Evolutionary conservation across 768 basidiomycete species (phyloP).

Genomic region (Leucosporidium creatinivorum): DNA sequence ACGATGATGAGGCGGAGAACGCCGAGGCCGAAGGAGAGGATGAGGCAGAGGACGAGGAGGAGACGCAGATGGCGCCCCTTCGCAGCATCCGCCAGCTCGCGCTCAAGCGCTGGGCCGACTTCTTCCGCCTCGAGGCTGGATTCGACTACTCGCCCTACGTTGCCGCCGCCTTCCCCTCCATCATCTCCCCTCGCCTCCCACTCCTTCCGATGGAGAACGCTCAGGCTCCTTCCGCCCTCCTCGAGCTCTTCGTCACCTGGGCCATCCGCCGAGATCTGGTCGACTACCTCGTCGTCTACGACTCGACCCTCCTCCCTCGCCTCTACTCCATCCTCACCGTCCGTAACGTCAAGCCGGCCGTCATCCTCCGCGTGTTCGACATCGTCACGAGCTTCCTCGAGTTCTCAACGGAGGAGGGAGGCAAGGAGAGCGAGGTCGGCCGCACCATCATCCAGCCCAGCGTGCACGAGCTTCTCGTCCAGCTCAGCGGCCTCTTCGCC

Average conservation of each 20-base stretch:
- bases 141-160: constrained; percentile 75
- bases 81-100: constrained; percentile 73
- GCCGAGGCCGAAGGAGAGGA: constrained; percentile 36
- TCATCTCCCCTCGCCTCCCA: constrained; percentile 76
- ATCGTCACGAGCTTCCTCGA: constrained; percentile 61
- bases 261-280: constrained; percentile 54
- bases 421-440: constrained; percentile 46
- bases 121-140: constrained; percentile 63
- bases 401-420: constrained; percentile 50
- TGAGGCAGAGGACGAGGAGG: constrained; percentile 25
- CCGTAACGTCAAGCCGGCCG: constrained; percentile 75
- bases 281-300: constrained; percentile 62
- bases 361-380: constrained; percentile 74
- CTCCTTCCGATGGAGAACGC: constrained; percentile 75
- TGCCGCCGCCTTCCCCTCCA: constrained; percentile 55
- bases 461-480: constrained; percentile 61
- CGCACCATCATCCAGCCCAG: constrained; percentile 60
- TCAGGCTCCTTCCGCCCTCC: constrained; percentile 77
- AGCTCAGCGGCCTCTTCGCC: constrained; percentile 63
- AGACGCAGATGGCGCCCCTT: constrained; percentile 40
- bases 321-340: constrained; percentile 74
- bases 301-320: constrained; percentile 61
- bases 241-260: constrained; percentile 80
- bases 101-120: constrained; percentile 76
- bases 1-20: constrained; percentile 44